Base-by-base conservation (phyloP, 306 rosid species). In the Castanea mollissima region DNA sequence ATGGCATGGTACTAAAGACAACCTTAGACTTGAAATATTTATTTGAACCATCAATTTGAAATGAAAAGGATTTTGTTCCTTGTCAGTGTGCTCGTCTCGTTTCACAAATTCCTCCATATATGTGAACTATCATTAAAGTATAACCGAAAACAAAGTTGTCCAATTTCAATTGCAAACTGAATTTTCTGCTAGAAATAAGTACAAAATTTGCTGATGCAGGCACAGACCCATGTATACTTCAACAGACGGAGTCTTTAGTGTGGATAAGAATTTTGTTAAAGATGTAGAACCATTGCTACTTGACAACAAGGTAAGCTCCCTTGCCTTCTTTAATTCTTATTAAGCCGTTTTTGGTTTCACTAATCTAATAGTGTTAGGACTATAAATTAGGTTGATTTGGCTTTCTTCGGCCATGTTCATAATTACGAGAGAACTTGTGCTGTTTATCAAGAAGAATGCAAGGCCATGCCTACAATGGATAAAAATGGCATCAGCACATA, bases 351-450 rank as follows among this genome's bases (percentile, higher is more conserved):
- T n/a, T 49, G 13, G 71, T 20, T 59, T 3, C 49, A 23, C 5
- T 4, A 49, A 49, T 49, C 18, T 60, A 10, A 25, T 12, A 11
- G 15, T 23, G 3, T 25, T 60, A 11, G 18, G 18, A 60, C 25
- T 27, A 55, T 77, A 78, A 68, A 79, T 79, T 78, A 92, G 98
- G 97, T 94, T 74, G 96, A 94, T 79, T 76, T 94, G 79, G 97
- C 46, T 54, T 86, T 94, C 11, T 88, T 91, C 15, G 97, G 97
- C 5, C 97, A 94, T 76, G 97, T 91, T 49, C 97, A 94, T 78
- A 92, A 88, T 63, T 94, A 92, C 71, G 98, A 94, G 80, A 85
- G 98, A 80, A 94, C 97, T 51, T 94, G 98, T 79, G 65, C 93
- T 0, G 54, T 94, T 16, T 86, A 82, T 72, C 75, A 78, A 74